A percentile compares a stretch with the other conserved stretches of the same genome.
These are phyloP conservation scores for Chrysosporium keratinophilum DNA, from an alignment of 2,329 filamentous ascomycete species.

Conservation along the genomic window DNA sequence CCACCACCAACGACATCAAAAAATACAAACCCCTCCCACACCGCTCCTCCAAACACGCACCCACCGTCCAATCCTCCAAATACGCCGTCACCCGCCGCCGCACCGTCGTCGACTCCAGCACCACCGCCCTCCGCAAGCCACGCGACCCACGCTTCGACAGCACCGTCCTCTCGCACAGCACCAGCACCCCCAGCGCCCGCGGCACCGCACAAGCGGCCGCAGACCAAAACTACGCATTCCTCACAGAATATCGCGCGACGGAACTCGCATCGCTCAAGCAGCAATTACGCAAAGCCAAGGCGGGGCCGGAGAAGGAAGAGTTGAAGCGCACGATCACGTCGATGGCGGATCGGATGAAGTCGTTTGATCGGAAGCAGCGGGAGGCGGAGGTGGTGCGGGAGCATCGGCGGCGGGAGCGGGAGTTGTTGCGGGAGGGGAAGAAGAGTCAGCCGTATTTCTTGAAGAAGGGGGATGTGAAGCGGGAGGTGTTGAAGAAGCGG, in stretches of 20 bases:
- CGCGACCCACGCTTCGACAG: conserved; percentile 87
- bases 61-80: conserved; percentile 71
- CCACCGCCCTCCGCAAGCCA: conserved; percentile 45
- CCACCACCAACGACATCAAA: conserved; percentile 23
- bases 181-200: conserved; percentile 34
- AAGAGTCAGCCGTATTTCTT: conserved; percentile 69
- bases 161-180: conserved; percentile 35
- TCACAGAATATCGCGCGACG: conserved; percentile 73
- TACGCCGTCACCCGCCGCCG: conserved; percentile 71
- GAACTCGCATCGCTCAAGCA: conserved; percentile 67
- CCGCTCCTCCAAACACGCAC: conserved; percentile 69
- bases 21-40: conserved; percentile 21
- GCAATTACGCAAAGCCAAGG: conserved; percentile 57
- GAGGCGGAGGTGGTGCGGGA: conserved; percentile 59
- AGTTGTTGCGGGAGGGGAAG: conserved; percentile 78
- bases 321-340: conserved; percentile 64
- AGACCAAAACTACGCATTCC: conserved; percentile 70
- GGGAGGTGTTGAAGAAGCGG: conserved; percentile 65
- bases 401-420: conserved; percentile 74
- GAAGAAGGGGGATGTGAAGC: conserved; percentile 87
- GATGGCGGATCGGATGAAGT: conserved; percentile 67
- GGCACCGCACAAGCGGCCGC: conserved; percentile 36
- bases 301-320: conserved; percentile 53
- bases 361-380: conserved; percentile 58
- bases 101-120: conserved; percentile 49